Base-by-base conservation (phyloP, 2,329 filamentous ascomycete species). In the Helminthosporium solani region DNA sequence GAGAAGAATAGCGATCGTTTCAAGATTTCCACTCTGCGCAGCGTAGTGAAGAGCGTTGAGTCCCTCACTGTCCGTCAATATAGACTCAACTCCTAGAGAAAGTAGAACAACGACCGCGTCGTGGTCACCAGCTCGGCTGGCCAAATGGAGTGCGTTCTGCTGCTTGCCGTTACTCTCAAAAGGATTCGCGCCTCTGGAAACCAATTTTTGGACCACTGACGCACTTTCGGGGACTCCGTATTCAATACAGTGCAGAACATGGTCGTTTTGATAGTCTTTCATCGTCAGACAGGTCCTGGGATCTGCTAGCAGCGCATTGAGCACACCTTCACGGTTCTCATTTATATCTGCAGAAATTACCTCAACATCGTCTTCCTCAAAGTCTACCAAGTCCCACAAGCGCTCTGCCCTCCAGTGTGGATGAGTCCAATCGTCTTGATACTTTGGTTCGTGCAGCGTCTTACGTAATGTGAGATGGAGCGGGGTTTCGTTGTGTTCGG, bases 21-120 rank as follows among this genome's bases (percentile, higher is more conserved):
- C 20, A 35, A 38, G 15, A 18, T 46, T 36, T 31, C 45, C 27
- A 46, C 45, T 52, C 11, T 20, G 40, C 21, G 49, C 42, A 33
- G 49, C 45, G 31, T 52, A 33, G 31, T 52, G 49, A 44, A 52
- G 46, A 34, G 45, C 39, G 31, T 52, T 46, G 36, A 52, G 49
- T 9, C 49, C 46, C 23, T 46, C n/a, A 31, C 23, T 16, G 19
- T 52, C 45, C 19, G 42, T 28, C 8, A 39, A 49, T 25, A 33
- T 25, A 28, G 27, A 19, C 15, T 49, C 35, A 33, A 44, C 39
- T 42, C 42, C 45, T 30, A 52, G 42, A 6, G 40, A 46, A 38
- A 52, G 39, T 35, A 52, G 40, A 44, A 48, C 12, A 41, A 25
- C 19, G 33, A 46, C 46, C 5, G 46, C 21, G 8, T 46, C 39